These are phyloP conservation scores for Verbena officinalis DNA, from an alignment of 257 asterid genomes.

Conservation along the genomic window DNA sequence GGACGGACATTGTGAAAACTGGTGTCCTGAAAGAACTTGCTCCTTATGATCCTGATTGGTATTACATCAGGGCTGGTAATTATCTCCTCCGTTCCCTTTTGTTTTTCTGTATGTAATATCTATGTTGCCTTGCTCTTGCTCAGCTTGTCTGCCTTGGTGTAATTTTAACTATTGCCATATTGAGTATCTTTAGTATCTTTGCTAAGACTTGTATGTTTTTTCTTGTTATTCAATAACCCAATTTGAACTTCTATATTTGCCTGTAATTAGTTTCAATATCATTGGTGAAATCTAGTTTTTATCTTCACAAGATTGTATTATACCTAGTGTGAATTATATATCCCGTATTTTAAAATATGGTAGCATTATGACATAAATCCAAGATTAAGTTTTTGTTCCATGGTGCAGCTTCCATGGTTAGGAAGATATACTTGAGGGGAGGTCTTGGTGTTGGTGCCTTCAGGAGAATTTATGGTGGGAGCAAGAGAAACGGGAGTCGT, in stretches of 20 bases:
- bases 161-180: background rate
- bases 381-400: background rate
- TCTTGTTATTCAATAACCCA: too few species aligned
- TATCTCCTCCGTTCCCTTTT: background rate
- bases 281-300: too few species aligned
- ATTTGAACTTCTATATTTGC: too few species aligned
- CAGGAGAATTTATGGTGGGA: constrained; percentile 82
- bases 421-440: constrained; percentile 76
- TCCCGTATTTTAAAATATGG: background rate
- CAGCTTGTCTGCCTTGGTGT: background rate
- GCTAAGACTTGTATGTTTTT: too few species aligned
- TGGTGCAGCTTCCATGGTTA: constrained; percentile 78
- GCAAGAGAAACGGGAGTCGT: constrained; percentile 78
- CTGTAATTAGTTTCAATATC: background rate
- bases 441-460: constrained; percentile 90
- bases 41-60: constrained; percentile 96
- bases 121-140: background rate
- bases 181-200: too few species aligned
- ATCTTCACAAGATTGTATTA: background rate
- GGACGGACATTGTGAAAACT: constrained; percentile 94
- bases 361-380: background rate
- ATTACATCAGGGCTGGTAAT: constrained; percentile 93
- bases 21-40: constrained; percentile 89
- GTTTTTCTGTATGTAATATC: background rate
- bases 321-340: background rate